These are phyloP conservation scores for Dactylis glomerata DNA, from an alignment of 176 grass and related monocot species.

Conservation along the genomic window DNA sequence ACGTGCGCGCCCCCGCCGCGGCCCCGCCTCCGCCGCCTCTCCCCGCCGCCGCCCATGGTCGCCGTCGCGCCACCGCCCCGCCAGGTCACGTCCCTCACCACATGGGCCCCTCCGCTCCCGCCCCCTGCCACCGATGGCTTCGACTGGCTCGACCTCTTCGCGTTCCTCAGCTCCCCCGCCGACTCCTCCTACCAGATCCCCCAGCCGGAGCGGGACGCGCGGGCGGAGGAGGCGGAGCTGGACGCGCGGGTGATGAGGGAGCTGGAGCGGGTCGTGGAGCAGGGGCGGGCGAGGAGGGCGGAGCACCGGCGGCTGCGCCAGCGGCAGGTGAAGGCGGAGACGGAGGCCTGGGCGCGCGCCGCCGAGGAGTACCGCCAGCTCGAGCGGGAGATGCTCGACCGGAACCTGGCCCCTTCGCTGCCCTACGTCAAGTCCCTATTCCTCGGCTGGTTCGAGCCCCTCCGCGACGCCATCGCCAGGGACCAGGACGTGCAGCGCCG, in stretches of 20 bases:
- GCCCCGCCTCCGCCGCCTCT: constrained; percentile 45
- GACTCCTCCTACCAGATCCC: constrained; percentile 44
- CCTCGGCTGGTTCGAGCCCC: constrained; percentile 92
- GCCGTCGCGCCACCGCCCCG: constrained; percentile 23
- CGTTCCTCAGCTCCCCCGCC: constrained; percentile 46
- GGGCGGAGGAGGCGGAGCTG: constrained; percentile 8
- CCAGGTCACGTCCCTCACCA: neutral
- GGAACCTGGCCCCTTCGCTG: constrained; percentile 72
- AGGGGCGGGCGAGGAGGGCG: constrained; percentile 25
- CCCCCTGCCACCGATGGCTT: constrained; percentile 35
- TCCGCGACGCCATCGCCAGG: constrained; percentile 68
- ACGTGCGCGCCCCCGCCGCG: constrained; percentile 42
- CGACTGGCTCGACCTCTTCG: constrained; percentile 63
- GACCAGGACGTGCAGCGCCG: constrained; percentile 61
- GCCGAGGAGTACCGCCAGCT: constrained; percentile 84
- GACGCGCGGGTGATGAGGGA: neutral
- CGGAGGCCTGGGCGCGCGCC: constrained; percentile 82
- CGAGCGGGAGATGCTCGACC: constrained; percentile 93
- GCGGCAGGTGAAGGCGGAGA: constrained; percentile 86
- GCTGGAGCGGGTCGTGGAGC: neutral
- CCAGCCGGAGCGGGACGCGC: neutral
- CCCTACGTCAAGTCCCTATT: constrained; percentile 85
- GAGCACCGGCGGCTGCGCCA: constrained; percentile 50
- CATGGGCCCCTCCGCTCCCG: neutral
- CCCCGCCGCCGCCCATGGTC: constrained; percentile 49